A percentile compares a stretch with the other conserved stretches of the same genome.
Conservation (phyloP, 192 early-diverging fungal species). For the Phycomyces nitens region DNA sequence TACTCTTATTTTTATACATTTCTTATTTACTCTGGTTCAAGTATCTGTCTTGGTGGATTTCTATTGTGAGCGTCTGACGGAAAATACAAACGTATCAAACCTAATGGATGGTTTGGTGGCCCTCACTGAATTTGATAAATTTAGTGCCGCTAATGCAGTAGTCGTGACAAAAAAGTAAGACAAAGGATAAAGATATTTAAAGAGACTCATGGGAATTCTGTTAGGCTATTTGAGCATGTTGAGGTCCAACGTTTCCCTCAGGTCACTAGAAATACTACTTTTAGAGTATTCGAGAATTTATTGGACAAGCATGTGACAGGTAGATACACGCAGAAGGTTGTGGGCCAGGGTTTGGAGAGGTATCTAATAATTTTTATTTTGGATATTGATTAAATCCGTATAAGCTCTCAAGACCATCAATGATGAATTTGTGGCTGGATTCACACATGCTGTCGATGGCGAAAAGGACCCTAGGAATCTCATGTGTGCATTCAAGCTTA, state of each 20-base stretch:
- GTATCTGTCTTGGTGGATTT: constrained; percentile 68
- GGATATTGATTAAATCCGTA: too few relatives aligned
- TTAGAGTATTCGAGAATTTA: constrained; percentile 66
- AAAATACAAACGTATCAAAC: constrained; percentile 66
- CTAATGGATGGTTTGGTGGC: constrained; percentile 61
- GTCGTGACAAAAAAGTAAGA: constrained; percentile 50
- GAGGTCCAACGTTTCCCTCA: constrained; percentile 93
- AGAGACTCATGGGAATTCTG: not conserved
- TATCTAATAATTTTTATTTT: constrained; percentile 21
- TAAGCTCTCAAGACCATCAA: constrained; percentile 62
- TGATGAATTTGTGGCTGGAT: constrained; percentile 75
- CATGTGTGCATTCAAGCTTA: constrained; percentile 77
- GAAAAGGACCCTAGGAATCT: constrained; percentile 99
- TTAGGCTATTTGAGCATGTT: constrained; percentile 75
- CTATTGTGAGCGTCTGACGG: constrained; percentile 70
- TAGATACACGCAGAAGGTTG: constrained; percentile 23
- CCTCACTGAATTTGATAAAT: constrained; percentile 57
- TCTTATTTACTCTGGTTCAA: constrained; percentile 21
- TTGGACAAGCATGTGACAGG: constrained; percentile 58
- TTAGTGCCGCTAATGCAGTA: constrained; percentile 51
- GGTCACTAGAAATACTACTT: constrained; percentile 69
- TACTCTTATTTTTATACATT: not conserved
- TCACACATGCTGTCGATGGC: constrained; percentile 86
- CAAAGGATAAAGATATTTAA: not conserved
- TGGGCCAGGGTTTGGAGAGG: too few relatives aligned